Evolutionary conservation across 805 yeast genomes (phyloP).

Genomic region (Zygoascus biomembranicola): DNA sequence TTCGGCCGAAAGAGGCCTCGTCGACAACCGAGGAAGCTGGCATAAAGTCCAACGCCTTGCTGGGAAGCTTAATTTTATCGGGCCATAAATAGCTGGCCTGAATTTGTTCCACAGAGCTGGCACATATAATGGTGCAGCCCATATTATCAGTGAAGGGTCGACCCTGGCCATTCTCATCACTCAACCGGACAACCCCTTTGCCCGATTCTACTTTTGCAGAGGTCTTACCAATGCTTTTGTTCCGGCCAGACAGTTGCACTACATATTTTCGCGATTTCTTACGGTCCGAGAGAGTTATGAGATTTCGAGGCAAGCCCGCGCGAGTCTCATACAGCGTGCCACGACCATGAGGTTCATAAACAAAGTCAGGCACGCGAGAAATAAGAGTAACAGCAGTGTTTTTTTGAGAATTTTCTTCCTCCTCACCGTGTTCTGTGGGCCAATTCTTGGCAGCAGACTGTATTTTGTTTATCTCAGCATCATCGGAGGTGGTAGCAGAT

Average conservation of each 20-base stretch:
- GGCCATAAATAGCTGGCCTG: background rate
- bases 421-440: background rate
- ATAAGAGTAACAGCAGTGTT: background rate
- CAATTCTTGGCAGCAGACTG: no score
- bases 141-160: slow-evolving; percentile 16
- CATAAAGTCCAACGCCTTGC: background rate
- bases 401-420: background rate
- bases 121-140: slow-evolving; percentile 5
- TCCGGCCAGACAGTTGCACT: background rate
- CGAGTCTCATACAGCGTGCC: background rate
- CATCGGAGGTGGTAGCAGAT: background rate
- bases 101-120: slow-evolving; percentile 4
- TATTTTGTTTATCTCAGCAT: no score
- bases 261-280: background rate
- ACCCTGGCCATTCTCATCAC: slow-evolving; percentile 7
- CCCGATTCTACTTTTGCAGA: background rate
- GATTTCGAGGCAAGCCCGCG: background rate
- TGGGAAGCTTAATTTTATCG: background rate
- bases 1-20: background rate
- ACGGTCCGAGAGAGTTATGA: background rate
- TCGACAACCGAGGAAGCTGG: background rate
- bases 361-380: background rate
- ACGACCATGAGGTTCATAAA: background rate
- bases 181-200: background rate
- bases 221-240: background rate